Conservation (phyloP, 2,329 filamentous ascomycete species). For the Penicillium expansum region DNA sequence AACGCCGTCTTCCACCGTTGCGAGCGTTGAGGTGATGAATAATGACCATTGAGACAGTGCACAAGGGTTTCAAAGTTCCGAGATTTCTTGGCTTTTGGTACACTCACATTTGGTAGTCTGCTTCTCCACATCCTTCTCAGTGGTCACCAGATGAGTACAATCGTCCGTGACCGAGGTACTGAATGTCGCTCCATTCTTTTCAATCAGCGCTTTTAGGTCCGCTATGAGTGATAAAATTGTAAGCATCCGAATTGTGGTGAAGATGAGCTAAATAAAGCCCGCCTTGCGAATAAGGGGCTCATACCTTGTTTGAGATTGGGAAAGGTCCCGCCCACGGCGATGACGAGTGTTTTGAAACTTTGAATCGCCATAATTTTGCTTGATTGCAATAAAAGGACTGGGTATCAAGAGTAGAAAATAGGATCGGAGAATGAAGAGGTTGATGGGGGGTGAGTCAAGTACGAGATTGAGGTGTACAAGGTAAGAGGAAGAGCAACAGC, state of each 20-base stretch:
- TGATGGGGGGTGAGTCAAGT: not conserved
- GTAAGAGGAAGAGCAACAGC: not conserved
- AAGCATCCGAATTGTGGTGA: slow-evolving; percentile 6
- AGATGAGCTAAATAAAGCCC: slow-evolving; percentile 9
- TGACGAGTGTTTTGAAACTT: slow-evolving; percentile 33
- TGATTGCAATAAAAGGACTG: not conserved
- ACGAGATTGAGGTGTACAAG: not conserved
- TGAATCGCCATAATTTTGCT: slow-evolving; percentile 22
- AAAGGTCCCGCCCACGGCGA: slow-evolving; percentile 63
- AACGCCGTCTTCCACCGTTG: not conserved
- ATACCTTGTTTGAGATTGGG: slow-evolving; percentile 52
- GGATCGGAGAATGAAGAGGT: not conserved
- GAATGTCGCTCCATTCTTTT: slow-evolving; percentile 36
- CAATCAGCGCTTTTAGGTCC: slow-evolving; percentile 33
- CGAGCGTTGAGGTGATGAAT: rapidly evolving
- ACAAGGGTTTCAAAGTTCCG: not conserved
- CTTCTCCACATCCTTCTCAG: slow-evolving; percentile 37
- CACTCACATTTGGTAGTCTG: slow-evolving; percentile 36
- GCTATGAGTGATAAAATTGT: slow-evolving; percentile 21
- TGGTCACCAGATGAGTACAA: slow-evolving; percentile 42
- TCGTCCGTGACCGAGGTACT: slow-evolving; percentile 28
- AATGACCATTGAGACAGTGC: no score
- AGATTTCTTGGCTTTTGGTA: not conserved
- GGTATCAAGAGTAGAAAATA: not conserved
- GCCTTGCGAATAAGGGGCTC: slow-evolving; percentile 11